A percentile compares a stretch with the other conserved stretches of the same genome.
Evolutionary conservation across 1,284 basidiomycete species (phyloP).

Genomic region (Leccinum solheimii): DNA sequence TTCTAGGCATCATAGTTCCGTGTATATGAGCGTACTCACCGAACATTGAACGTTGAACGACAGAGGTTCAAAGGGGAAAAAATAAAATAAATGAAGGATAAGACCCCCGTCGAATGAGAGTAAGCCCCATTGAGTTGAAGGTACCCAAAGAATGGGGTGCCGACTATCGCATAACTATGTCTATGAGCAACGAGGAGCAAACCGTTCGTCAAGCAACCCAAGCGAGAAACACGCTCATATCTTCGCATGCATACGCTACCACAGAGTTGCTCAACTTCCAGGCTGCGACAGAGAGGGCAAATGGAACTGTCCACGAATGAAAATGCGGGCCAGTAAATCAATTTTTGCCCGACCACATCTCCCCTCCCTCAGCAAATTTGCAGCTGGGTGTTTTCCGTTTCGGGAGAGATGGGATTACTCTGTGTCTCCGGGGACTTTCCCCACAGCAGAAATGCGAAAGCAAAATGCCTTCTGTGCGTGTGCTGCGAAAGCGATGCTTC

Average conservation of each 20-base stretch:
- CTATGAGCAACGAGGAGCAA: constrained; percentile 74
- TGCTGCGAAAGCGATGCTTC: constrained; percentile 86
- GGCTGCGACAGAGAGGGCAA: constrained; percentile 57
- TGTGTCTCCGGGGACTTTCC: constrained; percentile 91
- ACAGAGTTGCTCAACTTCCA: constrained; percentile 37
- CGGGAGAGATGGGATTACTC: constrained; percentile 54
- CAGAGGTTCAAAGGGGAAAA: constrained; percentile 44
- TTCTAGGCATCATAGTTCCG: constrained; percentile 49
- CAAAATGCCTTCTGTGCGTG: constrained; percentile 57
- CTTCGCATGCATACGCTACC: constrained; percentile 59
- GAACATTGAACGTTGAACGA: constrained; percentile 35
- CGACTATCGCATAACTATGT: constrained; percentile 83
- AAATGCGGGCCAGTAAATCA: constrained; percentile 37
- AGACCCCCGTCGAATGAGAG: constrained; percentile 63
- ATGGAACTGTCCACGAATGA: constrained; percentile 34
- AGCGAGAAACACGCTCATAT: constrained; percentile 65
- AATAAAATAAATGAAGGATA: constrained; percentile 48
- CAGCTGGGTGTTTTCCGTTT: constrained; percentile 71
- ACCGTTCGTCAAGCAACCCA: constrained; percentile 40
- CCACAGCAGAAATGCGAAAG: constrained; percentile 65
- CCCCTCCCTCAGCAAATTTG: constrained; percentile 52
- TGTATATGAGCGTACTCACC: constrained; percentile 37
- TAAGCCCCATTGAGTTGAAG: constrained; percentile 88
- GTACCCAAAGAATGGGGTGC: constrained; percentile 34
- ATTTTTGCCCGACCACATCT: constrained; percentile 51